These are phyloP conservation scores for Ophiocordyceps camponoti-floridani DNA, from an alignment of 2,329 filamentous ascomycete species.

Conservation along the genomic window DNA sequence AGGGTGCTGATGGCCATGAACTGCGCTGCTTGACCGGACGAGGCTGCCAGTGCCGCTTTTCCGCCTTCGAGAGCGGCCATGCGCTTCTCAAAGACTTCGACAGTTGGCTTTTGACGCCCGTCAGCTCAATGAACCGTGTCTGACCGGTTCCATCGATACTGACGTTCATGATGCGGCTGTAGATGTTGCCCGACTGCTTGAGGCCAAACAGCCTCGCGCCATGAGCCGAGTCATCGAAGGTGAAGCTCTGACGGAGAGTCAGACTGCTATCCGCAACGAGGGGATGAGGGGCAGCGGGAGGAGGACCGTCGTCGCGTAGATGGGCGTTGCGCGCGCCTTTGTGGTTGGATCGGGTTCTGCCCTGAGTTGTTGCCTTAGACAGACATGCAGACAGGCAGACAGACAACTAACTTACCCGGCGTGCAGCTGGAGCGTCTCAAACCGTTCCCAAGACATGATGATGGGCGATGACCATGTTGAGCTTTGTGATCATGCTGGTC, in stretches of 20 bases:
- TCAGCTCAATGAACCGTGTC: no score
- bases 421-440: conserved; percentile 75
- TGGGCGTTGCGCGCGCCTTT: conserved; percentile 80
- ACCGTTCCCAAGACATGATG: conserved; percentile 35
- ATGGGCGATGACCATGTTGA: conserved; percentile 14
- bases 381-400: not conserved
- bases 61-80: conserved; percentile 92
- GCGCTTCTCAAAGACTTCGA: conserved; percentile 91
- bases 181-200: conserved; percentile 95
- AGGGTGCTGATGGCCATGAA: conserved; percentile 78
- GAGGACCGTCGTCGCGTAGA: conserved; percentile 70
- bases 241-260: conserved; percentile 50
- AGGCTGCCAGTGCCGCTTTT: conserved; percentile 64
- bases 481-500: no score
- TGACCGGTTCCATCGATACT: conserved; percentile 11
- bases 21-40: conserved; percentile 80
- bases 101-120: conserved; percentile 47
- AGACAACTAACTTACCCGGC: conserved; percentile 43
- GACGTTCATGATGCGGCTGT: conserved; percentile 90
- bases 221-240: conserved; percentile 92
- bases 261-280: not conserved
- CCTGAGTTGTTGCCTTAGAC: conserved; percentile 22
- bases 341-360: conserved; percentile 67
- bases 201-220: conserved; percentile 89
- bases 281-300: not conserved